Conservation (phyloP, 2,329 filamentous ascomycete species). For the Ophiostoma sp. region DNA sequence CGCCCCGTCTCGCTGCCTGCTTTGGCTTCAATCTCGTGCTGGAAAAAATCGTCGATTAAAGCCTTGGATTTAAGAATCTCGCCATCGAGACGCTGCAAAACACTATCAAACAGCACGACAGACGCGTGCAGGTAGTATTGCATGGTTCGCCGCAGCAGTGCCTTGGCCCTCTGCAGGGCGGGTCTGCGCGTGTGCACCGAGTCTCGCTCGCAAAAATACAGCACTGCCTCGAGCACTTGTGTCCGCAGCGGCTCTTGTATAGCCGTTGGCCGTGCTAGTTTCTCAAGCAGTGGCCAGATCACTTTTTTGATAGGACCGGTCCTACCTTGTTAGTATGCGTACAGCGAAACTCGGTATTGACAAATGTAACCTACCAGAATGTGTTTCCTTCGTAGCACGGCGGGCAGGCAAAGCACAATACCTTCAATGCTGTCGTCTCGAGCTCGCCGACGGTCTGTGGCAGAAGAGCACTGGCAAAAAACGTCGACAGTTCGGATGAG, state of each 20-base stretch:
- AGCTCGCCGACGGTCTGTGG: conserved; percentile 26
- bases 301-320: conserved; percentile 23
- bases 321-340: conserved; percentile 17
- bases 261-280: background rate
- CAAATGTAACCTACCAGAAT: conserved; percentile 25
- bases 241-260: conserved; percentile 26
- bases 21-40: background rate
- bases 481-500: background rate
- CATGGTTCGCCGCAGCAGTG: conserved; percentile 31
- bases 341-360: background rate
- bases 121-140: conserved; percentile 35
- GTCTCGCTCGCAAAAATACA: conserved; percentile 35
- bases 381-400: conserved; percentile 35
- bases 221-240: conserved; percentile 31
- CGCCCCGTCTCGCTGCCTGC: background rate
- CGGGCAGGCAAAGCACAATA: conserved; percentile 33
- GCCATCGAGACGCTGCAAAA: conserved; percentile 31
- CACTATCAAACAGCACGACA: conserved; percentile 33
- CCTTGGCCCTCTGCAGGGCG: conserved; percentile 30
- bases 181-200: conserved; percentile 29
- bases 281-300: conserved; percentile 31
- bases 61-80: conserved; percentile 31
- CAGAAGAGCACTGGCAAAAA: background rate
- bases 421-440: conserved; percentile 26
- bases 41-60: conserved; percentile 24